phyloP scores from a whole-genome alignment of 768 basidiomycete genomes.

The Lactifluus pinguis region DNA sequence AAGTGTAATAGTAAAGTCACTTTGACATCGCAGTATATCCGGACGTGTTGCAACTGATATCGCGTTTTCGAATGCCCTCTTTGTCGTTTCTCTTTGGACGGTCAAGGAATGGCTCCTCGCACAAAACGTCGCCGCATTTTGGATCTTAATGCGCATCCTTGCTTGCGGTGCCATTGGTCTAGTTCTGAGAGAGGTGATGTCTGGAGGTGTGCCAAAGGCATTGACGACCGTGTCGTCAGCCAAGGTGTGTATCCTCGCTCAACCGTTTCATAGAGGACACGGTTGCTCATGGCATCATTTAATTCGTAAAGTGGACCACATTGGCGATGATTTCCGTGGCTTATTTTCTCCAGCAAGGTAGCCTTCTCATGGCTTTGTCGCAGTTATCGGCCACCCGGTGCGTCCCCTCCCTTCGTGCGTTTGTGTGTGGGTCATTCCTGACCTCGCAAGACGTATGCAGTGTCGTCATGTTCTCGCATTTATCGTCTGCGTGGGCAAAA shows the following conservation, averaged over 20 bases:
- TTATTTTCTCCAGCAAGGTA: conserved; percentile 58
- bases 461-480: conserved; percentile 60
- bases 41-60: conserved; percentile 29
- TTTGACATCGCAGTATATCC: conserved; percentile 7
- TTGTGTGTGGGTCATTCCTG: neutral
- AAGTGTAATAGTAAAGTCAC: neutral
- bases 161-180: conserved; percentile 63
- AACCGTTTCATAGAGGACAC: neutral
- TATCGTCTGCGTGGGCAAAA: conserved; percentile 58
- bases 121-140: conserved; percentile 62
- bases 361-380: conserved; percentile 59
- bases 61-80: conserved; percentile 51
- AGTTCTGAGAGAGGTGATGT: conserved; percentile 49
- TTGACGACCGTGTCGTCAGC: conserved; percentile 34
- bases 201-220: conserved; percentile 44
- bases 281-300: conserved; percentile 4
- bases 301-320: conserved; percentile 50
- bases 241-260: conserved; percentile 35
- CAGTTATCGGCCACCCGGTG: conserved; percentile 61
- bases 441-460: conserved; percentile 28
- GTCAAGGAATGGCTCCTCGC: conserved; percentile 60
- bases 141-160: conserved; percentile 66
- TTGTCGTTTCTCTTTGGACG: conserved; percentile 52
- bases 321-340: conserved; percentile 58
- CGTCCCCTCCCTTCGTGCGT: conserved; percentile 14